Conservation (phyloP, 495 filamentous ascomycete species). For the Parathielavia hyrcaniae region DNA sequence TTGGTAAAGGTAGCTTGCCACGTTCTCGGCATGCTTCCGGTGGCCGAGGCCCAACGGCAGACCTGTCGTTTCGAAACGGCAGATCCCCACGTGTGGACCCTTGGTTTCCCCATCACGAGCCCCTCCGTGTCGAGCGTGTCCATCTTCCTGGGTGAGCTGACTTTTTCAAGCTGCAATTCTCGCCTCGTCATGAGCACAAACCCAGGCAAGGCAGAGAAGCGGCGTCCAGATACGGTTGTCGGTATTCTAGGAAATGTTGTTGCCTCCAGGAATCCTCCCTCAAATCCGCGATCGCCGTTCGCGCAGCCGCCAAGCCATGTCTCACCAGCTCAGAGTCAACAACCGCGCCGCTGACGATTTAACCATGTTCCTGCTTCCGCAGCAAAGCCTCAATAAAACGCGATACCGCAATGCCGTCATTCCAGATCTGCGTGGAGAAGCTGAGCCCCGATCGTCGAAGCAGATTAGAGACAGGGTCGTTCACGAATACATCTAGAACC, state of each 20-base stretch:
- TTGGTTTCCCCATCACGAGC: not conserved
- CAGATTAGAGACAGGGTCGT: not conserved
- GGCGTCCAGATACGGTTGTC: not conserved
- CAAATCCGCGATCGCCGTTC: not conserved
- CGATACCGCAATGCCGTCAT: not conserved
- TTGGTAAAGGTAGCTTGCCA: not conserved
- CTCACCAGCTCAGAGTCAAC: not conserved
- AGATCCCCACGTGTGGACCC: not conserved
- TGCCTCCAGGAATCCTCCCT: too few relatives aligned
- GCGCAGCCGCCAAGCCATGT: not conserved
- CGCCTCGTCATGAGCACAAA: too few relatives aligned
- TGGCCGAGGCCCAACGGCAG: not conserved
- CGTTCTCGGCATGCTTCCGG: not conserved
- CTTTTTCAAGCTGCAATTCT: too few relatives aligned
- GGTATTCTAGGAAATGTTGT: too few relatives aligned
- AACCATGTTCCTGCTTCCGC: not conserved
- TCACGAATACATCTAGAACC: not conserved
- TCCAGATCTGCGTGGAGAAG: not conserved
- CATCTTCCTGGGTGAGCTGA: too few relatives aligned
- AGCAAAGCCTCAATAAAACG: not conserved
- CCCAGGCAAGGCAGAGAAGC: too few relatives aligned
- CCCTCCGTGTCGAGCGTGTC: too few relatives aligned
- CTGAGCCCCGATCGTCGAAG: not conserved
- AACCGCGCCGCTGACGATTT: not conserved
- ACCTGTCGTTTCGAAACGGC: constrained; percentile 10